Evolutionary conservation across 164 flowering plant genomes (phyloP), one percentile per base, ranked within the genome.

Genomic region (Vitis labrusca): DNA sequence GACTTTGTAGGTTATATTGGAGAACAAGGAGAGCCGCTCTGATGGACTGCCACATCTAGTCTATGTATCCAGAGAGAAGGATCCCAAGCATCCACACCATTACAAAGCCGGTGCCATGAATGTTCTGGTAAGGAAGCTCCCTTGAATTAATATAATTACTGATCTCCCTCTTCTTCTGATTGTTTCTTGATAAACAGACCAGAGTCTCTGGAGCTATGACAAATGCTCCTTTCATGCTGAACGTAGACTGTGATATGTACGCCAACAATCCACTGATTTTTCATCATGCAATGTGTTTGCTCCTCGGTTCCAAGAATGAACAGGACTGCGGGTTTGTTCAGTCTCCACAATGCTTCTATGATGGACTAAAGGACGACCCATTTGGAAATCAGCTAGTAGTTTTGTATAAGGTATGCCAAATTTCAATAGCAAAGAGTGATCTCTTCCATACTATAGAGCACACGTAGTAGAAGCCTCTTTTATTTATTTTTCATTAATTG

Each of bases 41-140:
- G 69, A 83, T 65, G 91, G 73, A 11, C 4, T 87, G 63, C 91
- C 93, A 5, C 80, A 79, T 65, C 70, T 91, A 8, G 64, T 89
- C 0, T 90, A 90, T 51, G 67, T 90, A 6, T 78, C 91, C 10
- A 82, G 96, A 73, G 93, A 90, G 77, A 88, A 91, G 72, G 62
- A 81, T 47, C 93, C 86, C 29, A 73, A 85, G 57, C 76, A 78
- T 60, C 80, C 75, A 1, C 93, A 89, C 75, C 79, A 86, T 65
- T 85, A 64, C 84, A 91, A 91, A 76, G 93, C 96, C 0, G 93
- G 96, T 0, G 96, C 96, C 54, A 83, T 89, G 90, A 91, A 91
- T 62, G 88, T 77, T 58, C 61, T 91, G 79, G 93, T 89, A 76
- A 32, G 52, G 29, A 16, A 6, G 27, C 27, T 23, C 1, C 27